Percentiles rank a stretch among this genome's conserved stretches.
phyloP scores from a whole-genome alignment of 805 yeast genomes.

The Myxozyma mucilagina region DNA sequence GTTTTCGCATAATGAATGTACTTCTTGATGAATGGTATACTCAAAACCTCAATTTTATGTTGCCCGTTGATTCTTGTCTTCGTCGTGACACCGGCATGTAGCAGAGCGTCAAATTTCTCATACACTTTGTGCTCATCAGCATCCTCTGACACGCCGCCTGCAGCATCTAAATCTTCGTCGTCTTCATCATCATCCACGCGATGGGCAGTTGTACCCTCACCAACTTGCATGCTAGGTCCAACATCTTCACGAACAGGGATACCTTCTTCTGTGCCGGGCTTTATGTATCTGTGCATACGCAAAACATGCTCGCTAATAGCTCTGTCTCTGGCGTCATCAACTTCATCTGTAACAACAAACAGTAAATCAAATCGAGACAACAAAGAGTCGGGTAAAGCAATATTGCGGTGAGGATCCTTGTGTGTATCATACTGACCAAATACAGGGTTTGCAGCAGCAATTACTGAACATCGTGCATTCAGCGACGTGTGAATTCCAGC shows the following conservation, averaged over 20 bases:
- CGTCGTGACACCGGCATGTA: conserved; percentile 73
- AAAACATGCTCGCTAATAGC: conserved; percentile 90
- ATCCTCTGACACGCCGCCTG: conserved; percentile 51
- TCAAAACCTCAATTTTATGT: conserved; percentile 54
- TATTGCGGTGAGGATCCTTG: conserved; percentile 93
- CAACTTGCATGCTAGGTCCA: conserved; percentile 74
- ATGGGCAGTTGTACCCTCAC: conserved; percentile 45
- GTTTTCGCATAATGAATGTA: conserved; percentile 93
- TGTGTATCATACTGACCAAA: conserved; percentile 95
- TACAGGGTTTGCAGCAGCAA: conserved; percentile 97
- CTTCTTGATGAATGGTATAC: conserved; percentile 84
- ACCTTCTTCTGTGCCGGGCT: conserved; percentile 87
- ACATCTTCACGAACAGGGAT: conserved; percentile 81
- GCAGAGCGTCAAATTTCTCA: conserved; percentile 76
- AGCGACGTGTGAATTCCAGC: conserved; percentile 97
- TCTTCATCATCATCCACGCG: conserved; percentile 63
- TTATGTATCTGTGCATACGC: conserved; percentile 86
- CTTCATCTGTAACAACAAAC: conserved; percentile 95
- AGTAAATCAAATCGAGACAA: conserved; percentile 94
- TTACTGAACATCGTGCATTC: conserved; percentile 93
- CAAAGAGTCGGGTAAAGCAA: conserved; percentile 94
- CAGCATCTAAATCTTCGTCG: conserved; percentile 47
- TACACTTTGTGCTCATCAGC: conserved; percentile 51
- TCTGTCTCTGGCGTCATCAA: conserved; percentile 80
- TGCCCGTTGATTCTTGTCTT: conserved; percentile 39